Conservation (phyloP, 1,284 basidiomycete genomes). For the Vanrija humicola region DNA sequence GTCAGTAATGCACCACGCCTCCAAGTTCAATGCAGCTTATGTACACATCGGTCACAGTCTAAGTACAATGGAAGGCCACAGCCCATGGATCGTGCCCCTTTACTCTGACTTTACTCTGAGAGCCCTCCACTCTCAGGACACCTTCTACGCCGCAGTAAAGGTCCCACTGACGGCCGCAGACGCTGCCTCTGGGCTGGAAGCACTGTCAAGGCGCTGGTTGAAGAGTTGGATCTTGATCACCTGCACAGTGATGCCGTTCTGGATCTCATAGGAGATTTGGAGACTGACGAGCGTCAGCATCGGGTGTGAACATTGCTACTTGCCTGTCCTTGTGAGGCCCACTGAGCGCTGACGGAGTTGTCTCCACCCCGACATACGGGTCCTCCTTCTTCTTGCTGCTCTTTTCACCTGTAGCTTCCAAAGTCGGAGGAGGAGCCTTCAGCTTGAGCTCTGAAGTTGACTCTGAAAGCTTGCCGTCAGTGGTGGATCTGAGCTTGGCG, state of each 20-base stretch:
- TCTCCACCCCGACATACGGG: constrained; percentile 31
- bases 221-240: constrained; percentile 68
- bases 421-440: constrained; percentile 21
- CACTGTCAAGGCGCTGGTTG: constrained; percentile 31
- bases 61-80: not conserved
- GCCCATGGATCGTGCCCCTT: not conserved
- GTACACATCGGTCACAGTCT: too few relatives aligned
- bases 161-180: constrained; percentile 14
- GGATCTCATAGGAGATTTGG: constrained; percentile 79
- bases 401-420: constrained; percentile 49
- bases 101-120: too few relatives aligned
- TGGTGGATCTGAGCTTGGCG: constrained; percentile 62
- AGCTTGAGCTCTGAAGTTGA: constrained; percentile 21
- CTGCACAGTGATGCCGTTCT: constrained; percentile 85
- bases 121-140: not conserved
- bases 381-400: constrained; percentile 51
- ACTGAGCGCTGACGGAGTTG: constrained; percentile 55
- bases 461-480: constrained; percentile 17
- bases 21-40: too few relatives aligned
- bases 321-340: constrained; percentile 83
- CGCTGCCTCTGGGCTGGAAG: constrained; percentile 20
- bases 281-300: constrained; percentile 54
- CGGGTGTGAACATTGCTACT: constrained; percentile 19
- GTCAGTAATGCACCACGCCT: too few relatives aligned
- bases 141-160: constrained; percentile 1